phyloP scores from a whole-genome alignment of 1,284 basidiomycete species.

The Mycena citricolor region DNA sequence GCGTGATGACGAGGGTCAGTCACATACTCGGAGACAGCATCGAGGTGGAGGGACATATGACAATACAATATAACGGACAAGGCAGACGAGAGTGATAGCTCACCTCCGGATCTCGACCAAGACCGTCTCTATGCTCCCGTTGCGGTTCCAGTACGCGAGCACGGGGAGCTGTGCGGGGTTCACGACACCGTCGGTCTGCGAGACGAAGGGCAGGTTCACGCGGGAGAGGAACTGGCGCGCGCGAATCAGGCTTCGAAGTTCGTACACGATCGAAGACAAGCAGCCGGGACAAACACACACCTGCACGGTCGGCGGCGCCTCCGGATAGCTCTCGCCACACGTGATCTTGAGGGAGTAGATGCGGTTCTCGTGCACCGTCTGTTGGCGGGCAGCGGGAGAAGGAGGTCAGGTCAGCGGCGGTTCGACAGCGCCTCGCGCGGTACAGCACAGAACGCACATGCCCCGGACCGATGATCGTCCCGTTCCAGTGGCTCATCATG shows the following conservation, averaged over 20 bases:
- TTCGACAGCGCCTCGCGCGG: too few relatives aligned
- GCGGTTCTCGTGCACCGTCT: slow-evolving; percentile 97
- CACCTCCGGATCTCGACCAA: slow-evolving; percentile 90
- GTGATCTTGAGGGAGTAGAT: slow-evolving; percentile 95
- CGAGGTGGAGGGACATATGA: not conserved
- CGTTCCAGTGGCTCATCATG: slow-evolving; percentile 98
- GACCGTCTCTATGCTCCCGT: slow-evolving; percentile 80
- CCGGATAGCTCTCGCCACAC: slow-evolving; percentile 85
- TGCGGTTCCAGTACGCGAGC: slow-evolving; percentile 73
- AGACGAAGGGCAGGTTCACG: slow-evolving; percentile 96
- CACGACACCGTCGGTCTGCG: slow-evolving; percentile 73
- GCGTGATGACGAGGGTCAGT: too few relatives aligned
- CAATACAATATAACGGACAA: slow-evolving; percentile 1
- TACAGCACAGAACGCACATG: slow-evolving; percentile 61
- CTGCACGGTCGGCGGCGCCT: slow-evolving; percentile 67
- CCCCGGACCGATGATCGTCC: slow-evolving; percentile 97
- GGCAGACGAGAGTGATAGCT: slow-evolving; percentile 31
- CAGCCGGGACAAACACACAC: not conserved
- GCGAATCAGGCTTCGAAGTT: not conserved
- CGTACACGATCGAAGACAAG: not conserved
- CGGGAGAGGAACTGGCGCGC: slow-evolving; percentile 73
- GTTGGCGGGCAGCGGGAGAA: slow-evolving; percentile 16
- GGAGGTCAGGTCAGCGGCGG: too few relatives aligned
- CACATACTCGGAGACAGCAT: too few relatives aligned
- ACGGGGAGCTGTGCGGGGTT: slow-evolving; percentile 70